Base-by-base conservation (phyloP, 225 moss, liverwort and hornwort genomes). In the Sphagnum tenellum region DNA sequence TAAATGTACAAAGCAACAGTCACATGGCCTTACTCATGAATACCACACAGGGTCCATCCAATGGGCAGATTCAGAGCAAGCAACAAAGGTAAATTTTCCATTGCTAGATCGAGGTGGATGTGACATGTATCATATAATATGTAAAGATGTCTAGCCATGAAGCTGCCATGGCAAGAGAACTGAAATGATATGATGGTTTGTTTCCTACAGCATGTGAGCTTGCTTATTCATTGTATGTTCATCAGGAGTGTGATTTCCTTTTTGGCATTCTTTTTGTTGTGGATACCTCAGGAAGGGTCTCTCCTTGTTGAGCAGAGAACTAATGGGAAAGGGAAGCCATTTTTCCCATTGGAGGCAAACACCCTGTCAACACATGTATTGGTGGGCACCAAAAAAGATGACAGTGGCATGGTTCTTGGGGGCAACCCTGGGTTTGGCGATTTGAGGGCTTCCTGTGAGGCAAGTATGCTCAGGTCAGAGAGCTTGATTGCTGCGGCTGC, bases 221-320 rank as follows among this genome's bases (percentile, higher is more conserved):
- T 29, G 29, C 29, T 29, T 29, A 29, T 29, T 29, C 29, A 29
- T 29, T 29, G 29, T 29, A 29, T 29, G 29, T 29, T 29, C 29
- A 29, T 29, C 29, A 29, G 29, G 29, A 29, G 29, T 1, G 29
- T 29, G 29, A 29, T 29, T 29, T 29, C 29, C 29, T 29, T 29
- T 0, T 29, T 29, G 29, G 29, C 29, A 29, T 29, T 1, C 29
- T 29, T 29, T 29, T 29, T 29, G 29, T 29, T 29, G 29, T 29
- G 29, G 52, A 52, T 9, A 9, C 52, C 9, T 77, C 85, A 87
- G 77, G 92, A 83, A 61, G 74, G 74, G 62, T 78, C 71, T 74
- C 86, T 90, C 60, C 85, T 96, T 64, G 86, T 87, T 79, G 92
- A 92, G 85, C 96, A 96, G 74, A 86, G 79, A 66, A 83, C 70